These are phyloP conservation scores for Phytophthora lateralis DNA, from an alignment of 352 stramenopile species.

Conservation along the genomic window DNA sequence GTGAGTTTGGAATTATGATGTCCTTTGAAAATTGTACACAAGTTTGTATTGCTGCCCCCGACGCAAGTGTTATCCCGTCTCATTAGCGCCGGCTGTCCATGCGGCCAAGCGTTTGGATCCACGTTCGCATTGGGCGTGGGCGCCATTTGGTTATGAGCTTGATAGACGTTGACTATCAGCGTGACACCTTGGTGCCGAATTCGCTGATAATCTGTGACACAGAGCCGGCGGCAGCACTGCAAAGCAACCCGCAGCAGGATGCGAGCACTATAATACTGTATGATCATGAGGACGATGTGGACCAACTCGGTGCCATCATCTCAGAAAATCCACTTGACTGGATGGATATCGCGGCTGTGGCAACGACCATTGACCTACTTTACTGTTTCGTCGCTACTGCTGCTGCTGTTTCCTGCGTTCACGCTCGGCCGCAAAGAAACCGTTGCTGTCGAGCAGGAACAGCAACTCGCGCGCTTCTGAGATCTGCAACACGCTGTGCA, in stretches of 20 bases:
- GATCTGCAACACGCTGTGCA: conserved; percentile 68
- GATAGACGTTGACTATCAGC: conserved; percentile 1
- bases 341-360: conserved; percentile 34
- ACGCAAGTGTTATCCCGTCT: conserved; percentile 1
- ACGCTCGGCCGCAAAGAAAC: conserved; percentile 59
- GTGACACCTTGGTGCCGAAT: not conserved
- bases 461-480: conserved; percentile 70
- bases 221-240: not conserved
- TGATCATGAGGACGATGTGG: conserved; percentile 4
- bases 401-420: conserved; percentile 38
- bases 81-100: conserved; percentile 3
- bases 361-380: conserved; percentile 10
- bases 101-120: not conserved
- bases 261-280: no score
- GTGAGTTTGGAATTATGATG: not conserved
- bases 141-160: conserved; percentile 1
- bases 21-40: not conserved
- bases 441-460: conserved; percentile 77
- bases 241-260: not conserved
- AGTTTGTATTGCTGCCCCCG: conserved; percentile 12
- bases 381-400: conserved; percentile 13
- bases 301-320: conserved; percentile 13
- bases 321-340: conserved; percentile 31
- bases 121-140: not conserved
- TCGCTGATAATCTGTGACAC: not conserved